Conservation (phyloP, 208 protist species). For the Crithidia expoeki region DNA sequence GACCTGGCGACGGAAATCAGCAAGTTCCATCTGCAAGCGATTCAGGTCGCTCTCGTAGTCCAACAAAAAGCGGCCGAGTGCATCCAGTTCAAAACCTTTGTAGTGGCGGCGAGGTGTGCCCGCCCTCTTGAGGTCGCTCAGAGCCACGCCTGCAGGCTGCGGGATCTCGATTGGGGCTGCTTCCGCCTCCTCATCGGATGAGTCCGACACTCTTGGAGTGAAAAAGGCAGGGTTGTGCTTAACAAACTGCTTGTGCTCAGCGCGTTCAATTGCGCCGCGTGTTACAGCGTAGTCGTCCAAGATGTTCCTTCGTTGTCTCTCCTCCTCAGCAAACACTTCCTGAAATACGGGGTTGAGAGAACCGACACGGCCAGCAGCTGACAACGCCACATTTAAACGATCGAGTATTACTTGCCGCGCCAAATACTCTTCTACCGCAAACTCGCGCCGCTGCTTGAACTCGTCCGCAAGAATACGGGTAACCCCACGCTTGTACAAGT, state of each 20-base stretch:
- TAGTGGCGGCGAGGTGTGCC: constrained; percentile 21
- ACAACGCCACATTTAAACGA: neutral
- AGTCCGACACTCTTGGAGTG: constrained; percentile 1
- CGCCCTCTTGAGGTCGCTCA: neutral
- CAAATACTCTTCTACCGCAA: constrained; percentile 24
- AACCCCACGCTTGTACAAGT: constrained; percentile 31
- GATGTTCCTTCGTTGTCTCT: constrained; percentile 8
- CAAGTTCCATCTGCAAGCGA: constrained; percentile 21
- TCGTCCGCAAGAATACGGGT: constrained; percentile 29
- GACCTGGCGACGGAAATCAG: constrained; percentile 22
- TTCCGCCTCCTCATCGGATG: constrained; percentile 15
- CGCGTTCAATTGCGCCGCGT: constrained; percentile 21
- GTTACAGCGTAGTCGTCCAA: constrained; percentile 22
- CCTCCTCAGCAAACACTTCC: constrained; percentile 17
- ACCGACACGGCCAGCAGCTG: neutral
- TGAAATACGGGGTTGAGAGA: constrained; percentile 1
- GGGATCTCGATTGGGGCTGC: neutral
- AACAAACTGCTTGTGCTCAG: constrained; percentile 38
- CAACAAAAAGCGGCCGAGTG: constrained; percentile 40
- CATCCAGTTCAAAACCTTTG: constrained; percentile 47
- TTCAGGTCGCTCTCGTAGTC: constrained; percentile 48
- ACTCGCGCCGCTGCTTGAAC: constrained; percentile 18
- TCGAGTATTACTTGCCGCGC: constrained; percentile 8
- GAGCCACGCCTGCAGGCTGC: neutral
- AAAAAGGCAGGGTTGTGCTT: neutral